These are phyloP conservation scores for Xylaria sp. DNA, from an alignment of 2,329 filamentous ascomycete genomes.

Conservation along the genomic window DNA sequence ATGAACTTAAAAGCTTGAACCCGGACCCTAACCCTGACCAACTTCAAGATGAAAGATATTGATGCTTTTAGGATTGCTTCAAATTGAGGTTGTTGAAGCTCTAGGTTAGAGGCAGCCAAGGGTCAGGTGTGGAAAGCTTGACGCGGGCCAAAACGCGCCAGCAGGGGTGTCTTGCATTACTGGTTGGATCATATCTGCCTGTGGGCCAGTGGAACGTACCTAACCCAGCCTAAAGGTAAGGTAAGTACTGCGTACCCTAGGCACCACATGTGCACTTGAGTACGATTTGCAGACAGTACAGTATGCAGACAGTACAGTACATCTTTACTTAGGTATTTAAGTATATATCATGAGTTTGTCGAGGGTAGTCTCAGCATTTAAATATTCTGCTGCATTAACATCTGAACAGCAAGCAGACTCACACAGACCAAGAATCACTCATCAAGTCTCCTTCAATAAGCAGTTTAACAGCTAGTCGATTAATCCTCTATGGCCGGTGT, in stretches of 20 bases:
- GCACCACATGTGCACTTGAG: too few relatives aligned
- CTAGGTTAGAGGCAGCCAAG: not conserved
- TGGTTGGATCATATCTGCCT: not conserved
- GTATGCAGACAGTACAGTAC: not conserved
- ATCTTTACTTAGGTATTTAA: too few relatives aligned
- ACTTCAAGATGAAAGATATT: not conserved
- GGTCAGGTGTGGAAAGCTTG: slow-evolving; percentile 11
- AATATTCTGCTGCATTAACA: not conserved
- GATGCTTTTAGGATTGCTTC: not conserved
- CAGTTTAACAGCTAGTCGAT: slow-evolving; percentile 32
- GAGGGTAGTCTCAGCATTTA: not conserved
- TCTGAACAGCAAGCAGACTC: not conserved
- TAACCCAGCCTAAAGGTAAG: too few relatives aligned
- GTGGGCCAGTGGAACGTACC: not conserved
- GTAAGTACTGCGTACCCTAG: too few relatives aligned
- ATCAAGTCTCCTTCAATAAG: slow-evolving; percentile 14
- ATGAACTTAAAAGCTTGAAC: not conserved
- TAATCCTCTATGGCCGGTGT: slow-evolving; percentile 30
- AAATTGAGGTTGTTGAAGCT: not conserved
- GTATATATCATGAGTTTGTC: too few relatives aligned
- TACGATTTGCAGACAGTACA: not conserved
- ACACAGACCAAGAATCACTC: not conserved
- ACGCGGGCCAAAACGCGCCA: slow-evolving; percentile 21
- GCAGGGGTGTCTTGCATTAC: not conserved
- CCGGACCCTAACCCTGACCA: too few relatives aligned